phyloP scores from a whole-genome alignment of 768 basidiomycete species.

The Trametopsis cervina region DNA sequence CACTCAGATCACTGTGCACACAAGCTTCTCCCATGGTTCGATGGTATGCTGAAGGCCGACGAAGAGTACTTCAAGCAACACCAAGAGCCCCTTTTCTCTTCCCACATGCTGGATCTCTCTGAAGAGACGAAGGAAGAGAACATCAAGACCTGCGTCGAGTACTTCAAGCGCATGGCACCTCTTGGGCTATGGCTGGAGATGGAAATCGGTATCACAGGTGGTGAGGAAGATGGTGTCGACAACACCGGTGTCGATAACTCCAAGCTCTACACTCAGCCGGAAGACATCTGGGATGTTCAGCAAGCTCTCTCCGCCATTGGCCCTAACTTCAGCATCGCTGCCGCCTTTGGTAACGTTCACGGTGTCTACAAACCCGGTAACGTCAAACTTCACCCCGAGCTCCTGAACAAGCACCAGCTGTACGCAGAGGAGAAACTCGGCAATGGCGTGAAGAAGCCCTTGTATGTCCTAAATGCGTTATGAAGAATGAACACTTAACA shows the following conservation, averaged over 20 bases:
- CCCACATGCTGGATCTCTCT: slow-evolving; percentile 98
- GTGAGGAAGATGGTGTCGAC: slow-evolving; percentile 99
- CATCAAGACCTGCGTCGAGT: slow-evolving; percentile 87
- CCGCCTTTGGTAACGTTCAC: slow-evolving; percentile 98
- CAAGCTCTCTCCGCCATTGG: slow-evolving; percentile 74
- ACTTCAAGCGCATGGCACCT: slow-evolving; percentile 92
- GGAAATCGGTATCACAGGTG: slow-evolving; percentile 99
- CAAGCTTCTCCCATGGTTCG: slow-evolving; percentile 98
- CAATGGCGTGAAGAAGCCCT: slow-evolving; percentile 61
- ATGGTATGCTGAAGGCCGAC: slow-evolving; percentile 97
- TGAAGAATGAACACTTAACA: background rate
- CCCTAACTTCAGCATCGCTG: slow-evolving; percentile 96
- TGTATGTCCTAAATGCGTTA: slow-evolving; percentile 43
- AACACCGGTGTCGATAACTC: slow-evolving; percentile 94
- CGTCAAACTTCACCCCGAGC: slow-evolving; percentile 85
- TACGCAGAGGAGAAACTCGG: slow-evolving; percentile 60
- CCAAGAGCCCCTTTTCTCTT: slow-evolving; percentile 84
- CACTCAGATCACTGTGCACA: slow-evolving; percentile 99
- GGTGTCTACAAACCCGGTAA: slow-evolving; percentile 99
- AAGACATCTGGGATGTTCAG: slow-evolving; percentile 92
- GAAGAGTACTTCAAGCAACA: slow-evolving; percentile 89
- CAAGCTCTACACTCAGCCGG: slow-evolving; percentile 93
- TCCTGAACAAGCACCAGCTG: slow-evolving; percentile 87
- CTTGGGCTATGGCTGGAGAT: slow-evolving; percentile 97
- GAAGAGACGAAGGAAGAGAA: slow-evolving; percentile 91